These are phyloP conservation scores for Verticillium dahliae DNA, from an alignment of 2,329 filamentous ascomycete genomes.

Conservation along the genomic window DNA sequence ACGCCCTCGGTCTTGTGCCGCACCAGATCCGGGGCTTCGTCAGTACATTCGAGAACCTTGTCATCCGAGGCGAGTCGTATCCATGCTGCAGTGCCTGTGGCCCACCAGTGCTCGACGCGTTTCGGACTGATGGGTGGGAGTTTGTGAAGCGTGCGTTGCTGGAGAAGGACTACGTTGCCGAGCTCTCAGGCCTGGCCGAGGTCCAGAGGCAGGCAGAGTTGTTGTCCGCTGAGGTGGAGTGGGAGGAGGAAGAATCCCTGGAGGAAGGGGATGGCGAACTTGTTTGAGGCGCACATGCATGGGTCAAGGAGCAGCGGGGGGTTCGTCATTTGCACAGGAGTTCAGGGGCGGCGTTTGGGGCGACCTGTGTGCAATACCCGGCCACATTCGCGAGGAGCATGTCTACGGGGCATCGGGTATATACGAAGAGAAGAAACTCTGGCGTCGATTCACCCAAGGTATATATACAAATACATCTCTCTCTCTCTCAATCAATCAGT, in stretches of 20 bases:
- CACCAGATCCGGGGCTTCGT: conserved; percentile 78
- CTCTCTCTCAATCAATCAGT: no score
- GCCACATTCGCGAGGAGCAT: neutral
- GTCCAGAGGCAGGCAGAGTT: conserved; percentile 56
- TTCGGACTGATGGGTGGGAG: conserved; percentile 62
- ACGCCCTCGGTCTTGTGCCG: conserved; percentile 64
- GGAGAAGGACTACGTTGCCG: conserved; percentile 72
- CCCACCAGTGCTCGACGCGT: conserved; percentile 60
- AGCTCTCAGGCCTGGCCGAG: conserved; percentile 67
- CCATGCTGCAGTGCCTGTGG: conserved; percentile 79
- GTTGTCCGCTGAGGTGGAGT: conserved; percentile 48
- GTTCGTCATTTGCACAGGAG: neutral
- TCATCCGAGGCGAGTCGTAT: conserved; percentile 69
- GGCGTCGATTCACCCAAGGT: no score
- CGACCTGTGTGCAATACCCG: neutral
- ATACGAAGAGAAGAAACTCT: neutral
- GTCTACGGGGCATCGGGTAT: neutral
- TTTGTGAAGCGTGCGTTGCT: conserved; percentile 71
- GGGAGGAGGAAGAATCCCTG: conserved; percentile 49
- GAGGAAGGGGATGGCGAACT: conserved; percentile 51
- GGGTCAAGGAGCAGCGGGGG: neutral
- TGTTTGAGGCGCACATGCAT: conserved; percentile 18
- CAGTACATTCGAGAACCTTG: conserved; percentile 65
- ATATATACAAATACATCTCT: no score
- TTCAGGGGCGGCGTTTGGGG: neutral